phyloP scores from a whole-genome alignment of 2,329 filamentous ascomycete genomes.

The Diaporthe batatas region DNA sequence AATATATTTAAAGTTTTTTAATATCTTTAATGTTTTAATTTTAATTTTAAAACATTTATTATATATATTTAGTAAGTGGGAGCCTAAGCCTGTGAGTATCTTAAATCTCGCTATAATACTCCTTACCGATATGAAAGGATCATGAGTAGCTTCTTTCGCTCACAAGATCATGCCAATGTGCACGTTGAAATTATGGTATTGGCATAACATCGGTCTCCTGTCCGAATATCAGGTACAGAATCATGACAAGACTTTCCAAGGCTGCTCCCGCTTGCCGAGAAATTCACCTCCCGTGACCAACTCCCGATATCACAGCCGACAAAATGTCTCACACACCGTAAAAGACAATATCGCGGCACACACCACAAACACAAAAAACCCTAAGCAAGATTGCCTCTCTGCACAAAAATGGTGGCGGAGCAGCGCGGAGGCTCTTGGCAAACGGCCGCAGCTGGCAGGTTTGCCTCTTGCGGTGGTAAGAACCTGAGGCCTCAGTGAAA shows the following conservation, averaged over 20 bases:
- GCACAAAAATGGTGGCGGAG: slow-evolving; percentile 10
- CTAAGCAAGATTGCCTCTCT: background rate
- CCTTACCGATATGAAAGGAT: too few relatives aligned
- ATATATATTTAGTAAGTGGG: too few relatives aligned
- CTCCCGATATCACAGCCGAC: background rate
- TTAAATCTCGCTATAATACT: background rate
- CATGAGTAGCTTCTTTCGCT: background rate
- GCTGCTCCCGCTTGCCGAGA: background rate
- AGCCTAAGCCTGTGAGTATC: too few relatives aligned
- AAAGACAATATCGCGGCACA: background rate
- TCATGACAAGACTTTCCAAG: background rate
- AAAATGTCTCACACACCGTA: background rate
- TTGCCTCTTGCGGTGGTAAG: background rate
- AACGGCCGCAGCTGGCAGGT: slow-evolving; percentile 15
- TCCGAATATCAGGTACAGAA: background rate
- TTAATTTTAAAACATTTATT: too few relatives aligned
- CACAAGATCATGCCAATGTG: background rate
- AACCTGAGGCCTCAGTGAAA: slow-evolving; percentile 15
- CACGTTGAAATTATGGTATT: background rate
- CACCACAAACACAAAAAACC: background rate
- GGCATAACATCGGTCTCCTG: background rate
- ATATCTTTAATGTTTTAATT: too few relatives aligned
- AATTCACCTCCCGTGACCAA: background rate
- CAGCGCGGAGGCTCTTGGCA: slow-evolving; percentile 20
- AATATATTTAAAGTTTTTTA: too few relatives aligned